phyloP scores from a whole-genome alignment of 805 yeast genomes.

The Clavispora carvajalis region DNA sequence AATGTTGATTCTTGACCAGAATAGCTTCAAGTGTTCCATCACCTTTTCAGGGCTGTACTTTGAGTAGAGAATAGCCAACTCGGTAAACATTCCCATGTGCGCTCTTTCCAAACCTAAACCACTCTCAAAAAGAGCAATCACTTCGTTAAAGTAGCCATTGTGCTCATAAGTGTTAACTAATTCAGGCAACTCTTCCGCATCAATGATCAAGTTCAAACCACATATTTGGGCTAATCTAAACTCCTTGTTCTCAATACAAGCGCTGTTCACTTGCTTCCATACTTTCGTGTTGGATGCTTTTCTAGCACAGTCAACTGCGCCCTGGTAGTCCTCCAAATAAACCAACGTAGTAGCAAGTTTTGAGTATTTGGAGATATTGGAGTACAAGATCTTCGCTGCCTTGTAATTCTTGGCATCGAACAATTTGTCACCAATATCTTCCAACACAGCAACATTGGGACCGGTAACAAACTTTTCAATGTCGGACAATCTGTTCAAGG shows the following conservation, averaged over 20 bases:
- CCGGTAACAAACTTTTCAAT: constrained; percentile 80
- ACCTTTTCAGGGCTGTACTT: constrained; percentile 87
- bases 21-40: constrained; percentile 92
- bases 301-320: constrained; percentile 98
- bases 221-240: constrained; percentile 97
- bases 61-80: constrained; percentile 83
- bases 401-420: constrained; percentile 77
- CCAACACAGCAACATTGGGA: constrained; percentile 90
- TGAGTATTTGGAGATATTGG: constrained; percentile 87
- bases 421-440: constrained; percentile 86
- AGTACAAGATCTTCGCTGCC: constrained; percentile 86
- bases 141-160: constrained; percentile 87
- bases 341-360: constrained; percentile 96
- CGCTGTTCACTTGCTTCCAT: constrained; percentile 97
- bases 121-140: constrained; percentile 88
- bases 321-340: constrained; percentile 84
- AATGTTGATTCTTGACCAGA: constrained; percentile 97
- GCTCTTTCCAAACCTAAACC: constrained; percentile 97
- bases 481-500: constrained; percentile 66
- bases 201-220: constrained; percentile 94
- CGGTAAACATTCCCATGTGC: constrained; percentile 99
- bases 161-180: constrained; percentile 81
- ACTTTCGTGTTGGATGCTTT: constrained; percentile 91
- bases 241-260: constrained; percentile 91
- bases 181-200: constrained; percentile 94